A percentile compares a stretch with the other conserved stretches of the same genome.
Conservation (phyloP, 179 eudicot species). For the Vitellaria paradoxa region DNA sequence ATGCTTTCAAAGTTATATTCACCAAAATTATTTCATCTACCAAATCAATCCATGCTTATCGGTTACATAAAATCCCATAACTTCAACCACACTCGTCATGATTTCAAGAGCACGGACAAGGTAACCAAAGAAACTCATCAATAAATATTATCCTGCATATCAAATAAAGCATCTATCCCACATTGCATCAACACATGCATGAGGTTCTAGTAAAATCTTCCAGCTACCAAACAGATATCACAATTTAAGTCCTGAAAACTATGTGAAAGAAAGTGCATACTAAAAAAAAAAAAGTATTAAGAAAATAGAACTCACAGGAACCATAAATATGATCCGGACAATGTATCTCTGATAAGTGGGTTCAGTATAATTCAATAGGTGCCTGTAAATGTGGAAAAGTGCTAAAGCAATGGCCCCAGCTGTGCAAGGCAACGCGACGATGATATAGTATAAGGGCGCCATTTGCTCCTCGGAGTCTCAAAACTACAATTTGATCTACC, state of each 20-base stretch:
- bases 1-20: neutral
- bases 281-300: neutral
- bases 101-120: neutral
- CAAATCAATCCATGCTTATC: neutral
- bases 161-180: neutral
- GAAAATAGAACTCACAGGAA: slow-evolving; percentile 72
- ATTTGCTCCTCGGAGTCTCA: slow-evolving; percentile 30
- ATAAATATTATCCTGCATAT: neutral
- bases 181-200: neutral
- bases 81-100: neutral
- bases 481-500: slow-evolving; percentile 36
- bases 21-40: neutral
- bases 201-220: neutral
- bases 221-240: neutral
- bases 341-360: slow-evolving; percentile 94
- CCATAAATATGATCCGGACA: slow-evolving; percentile 96
- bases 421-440: slow-evolving; percentile 86
- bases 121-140: neutral
- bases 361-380: slow-evolving; percentile 88
- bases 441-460: slow-evolving; percentile 70
- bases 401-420: slow-evolving; percentile 81
- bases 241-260: neutral
- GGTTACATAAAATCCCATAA: neutral
- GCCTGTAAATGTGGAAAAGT: slow-evolving; percentile 74
- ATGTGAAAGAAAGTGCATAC: neutral